Evolutionary conservation across 371 early-diverging fungal species (phyloP).

Genomic region (Mortierella sp.): DNA sequence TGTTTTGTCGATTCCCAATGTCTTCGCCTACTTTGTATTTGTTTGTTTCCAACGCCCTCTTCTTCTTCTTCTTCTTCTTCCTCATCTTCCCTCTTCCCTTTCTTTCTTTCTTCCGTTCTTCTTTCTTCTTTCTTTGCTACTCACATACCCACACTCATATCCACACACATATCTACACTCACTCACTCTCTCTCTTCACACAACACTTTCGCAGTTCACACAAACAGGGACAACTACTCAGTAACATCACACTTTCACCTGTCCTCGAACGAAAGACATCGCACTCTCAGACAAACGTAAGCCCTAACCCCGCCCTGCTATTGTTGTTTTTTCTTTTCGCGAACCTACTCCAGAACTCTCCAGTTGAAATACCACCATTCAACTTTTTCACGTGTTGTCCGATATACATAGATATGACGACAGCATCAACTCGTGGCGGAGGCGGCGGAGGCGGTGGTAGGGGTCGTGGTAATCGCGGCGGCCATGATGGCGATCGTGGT

Average conservation of each 20-base stretch:
- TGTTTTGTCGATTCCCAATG: neutral
- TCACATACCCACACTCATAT: neutral
- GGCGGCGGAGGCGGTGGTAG: neutral
- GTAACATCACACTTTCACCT: no score
- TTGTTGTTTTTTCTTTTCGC: no score
- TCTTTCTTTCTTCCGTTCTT: neutral
- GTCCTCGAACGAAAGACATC: no score
- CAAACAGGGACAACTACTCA: no score
- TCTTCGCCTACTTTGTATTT: neutral
- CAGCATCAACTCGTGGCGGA: neutral
- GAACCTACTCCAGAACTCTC: no score
- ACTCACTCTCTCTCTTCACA: neutral
- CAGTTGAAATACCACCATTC: neutral
- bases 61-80: neutral
- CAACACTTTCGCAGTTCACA: no score
- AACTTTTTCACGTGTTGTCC: neutral
- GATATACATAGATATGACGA: neutral
- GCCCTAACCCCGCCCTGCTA: no score
- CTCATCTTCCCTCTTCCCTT: neutral
- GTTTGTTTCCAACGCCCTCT: neutral
- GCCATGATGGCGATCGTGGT: neutral
- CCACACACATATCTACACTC: neutral
- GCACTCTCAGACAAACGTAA: no score
- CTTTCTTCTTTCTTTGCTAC: neutral
- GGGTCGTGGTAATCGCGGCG: conserved; percentile 8